These are phyloP conservation scores for Golovinomyces cichoracearum DNA, from an alignment of 2,329 filamentous ascomycete genomes.

Conservation along the genomic window DNA sequence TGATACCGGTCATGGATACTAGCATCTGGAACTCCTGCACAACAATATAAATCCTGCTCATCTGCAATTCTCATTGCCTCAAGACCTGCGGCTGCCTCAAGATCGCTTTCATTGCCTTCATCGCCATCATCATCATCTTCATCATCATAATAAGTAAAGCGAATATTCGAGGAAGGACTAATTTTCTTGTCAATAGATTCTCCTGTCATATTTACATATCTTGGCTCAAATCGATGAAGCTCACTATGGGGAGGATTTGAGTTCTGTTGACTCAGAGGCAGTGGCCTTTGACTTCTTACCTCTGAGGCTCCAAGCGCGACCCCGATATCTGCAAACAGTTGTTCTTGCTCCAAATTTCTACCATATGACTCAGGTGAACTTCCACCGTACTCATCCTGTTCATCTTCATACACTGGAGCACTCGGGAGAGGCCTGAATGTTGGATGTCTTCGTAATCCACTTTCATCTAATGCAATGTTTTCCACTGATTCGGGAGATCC, in stretches of 20 bases:
- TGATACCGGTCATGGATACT: constrained; percentile 17
- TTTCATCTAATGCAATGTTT: neutral
- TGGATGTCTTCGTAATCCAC: constrained; percentile 14
- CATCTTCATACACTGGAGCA: constrained; percentile 11
- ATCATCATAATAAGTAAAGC: neutral
- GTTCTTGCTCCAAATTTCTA: constrained; percentile 13
- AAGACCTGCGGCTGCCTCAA: constrained; percentile 62
- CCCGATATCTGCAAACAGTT: constrained; percentile 16
- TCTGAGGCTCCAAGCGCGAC: constrained; percentile 10
- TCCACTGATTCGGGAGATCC: constrained; percentile 2
- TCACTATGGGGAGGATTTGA: constrained; percentile 24
- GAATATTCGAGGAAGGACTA: neutral
- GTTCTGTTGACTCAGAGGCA: constrained; percentile 14
- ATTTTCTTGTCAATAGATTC: constrained; percentile 6
- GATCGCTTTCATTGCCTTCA: constrained; percentile 56
- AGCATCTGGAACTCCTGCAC: constrained; percentile 28
- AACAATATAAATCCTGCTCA: constrained; percentile 40
- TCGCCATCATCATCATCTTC: constrained; percentile 17
- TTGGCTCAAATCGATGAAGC: constrained; percentile 24
- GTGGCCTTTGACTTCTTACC: constrained; percentile 5
- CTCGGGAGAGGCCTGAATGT: constrained; percentile 14
- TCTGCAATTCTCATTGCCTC: constrained; percentile 67
- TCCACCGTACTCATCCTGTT: constrained; percentile 1
- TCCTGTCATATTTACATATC: constrained; percentile 21
- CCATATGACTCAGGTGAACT: constrained; percentile 12